Conservation (phyloP, 352 stramenopile genomes). For the Globisporangium paroecandrum region DNA sequence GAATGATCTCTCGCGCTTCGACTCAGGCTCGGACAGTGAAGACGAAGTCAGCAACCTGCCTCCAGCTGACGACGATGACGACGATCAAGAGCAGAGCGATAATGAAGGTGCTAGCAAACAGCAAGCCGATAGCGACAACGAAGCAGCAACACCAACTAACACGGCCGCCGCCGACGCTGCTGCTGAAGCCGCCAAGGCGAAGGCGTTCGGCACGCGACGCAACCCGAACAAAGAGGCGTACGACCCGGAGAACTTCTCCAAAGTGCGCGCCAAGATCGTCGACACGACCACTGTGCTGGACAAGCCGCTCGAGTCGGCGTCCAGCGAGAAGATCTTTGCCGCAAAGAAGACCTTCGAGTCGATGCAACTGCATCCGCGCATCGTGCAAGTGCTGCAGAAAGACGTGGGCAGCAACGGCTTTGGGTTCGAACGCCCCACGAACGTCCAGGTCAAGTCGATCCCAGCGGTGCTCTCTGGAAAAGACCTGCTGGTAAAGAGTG, state of each 20-base stretch:
- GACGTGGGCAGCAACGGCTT: slow-evolving; percentile 51
- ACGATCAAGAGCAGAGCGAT: slow-evolving; percentile 19
- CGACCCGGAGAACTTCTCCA: slow-evolving; percentile 53
- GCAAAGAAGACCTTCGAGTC: slow-evolving; percentile 59
- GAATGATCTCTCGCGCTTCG: slow-evolving; percentile 14
- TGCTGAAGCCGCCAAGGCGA: slow-evolving; percentile 6
- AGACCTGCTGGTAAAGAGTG: slow-evolving; percentile 93
- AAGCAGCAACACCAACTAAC: not conserved
- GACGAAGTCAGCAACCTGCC: slow-evolving; percentile 8
- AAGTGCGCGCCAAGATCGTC: slow-evolving; percentile 43
- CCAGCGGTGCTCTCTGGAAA: slow-evolving; percentile 61
- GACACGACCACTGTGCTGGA: slow-evolving; percentile 57
- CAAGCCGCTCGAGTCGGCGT: slow-evolving; percentile 63
- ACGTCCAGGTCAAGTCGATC: slow-evolving; percentile 81
- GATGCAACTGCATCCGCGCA: slow-evolving; percentile 60
- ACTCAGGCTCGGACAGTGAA: slow-evolving; percentile 15
- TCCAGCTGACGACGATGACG: slow-evolving; percentile 15
- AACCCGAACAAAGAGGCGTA: slow-evolving; percentile 85
- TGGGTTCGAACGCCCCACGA: slow-evolving; percentile 72
- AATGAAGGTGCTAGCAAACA: not conserved
- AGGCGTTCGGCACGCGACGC: slow-evolving; percentile 65
- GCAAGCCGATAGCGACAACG: not conserved
- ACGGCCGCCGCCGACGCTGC: not conserved
- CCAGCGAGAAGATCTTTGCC: slow-evolving; percentile 83
- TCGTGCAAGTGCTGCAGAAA: slow-evolving; percentile 70